phyloP scores from a whole-genome alignment of 2,329 filamentous ascomycete genomes.

The Aplosporella prunicola region DNA sequence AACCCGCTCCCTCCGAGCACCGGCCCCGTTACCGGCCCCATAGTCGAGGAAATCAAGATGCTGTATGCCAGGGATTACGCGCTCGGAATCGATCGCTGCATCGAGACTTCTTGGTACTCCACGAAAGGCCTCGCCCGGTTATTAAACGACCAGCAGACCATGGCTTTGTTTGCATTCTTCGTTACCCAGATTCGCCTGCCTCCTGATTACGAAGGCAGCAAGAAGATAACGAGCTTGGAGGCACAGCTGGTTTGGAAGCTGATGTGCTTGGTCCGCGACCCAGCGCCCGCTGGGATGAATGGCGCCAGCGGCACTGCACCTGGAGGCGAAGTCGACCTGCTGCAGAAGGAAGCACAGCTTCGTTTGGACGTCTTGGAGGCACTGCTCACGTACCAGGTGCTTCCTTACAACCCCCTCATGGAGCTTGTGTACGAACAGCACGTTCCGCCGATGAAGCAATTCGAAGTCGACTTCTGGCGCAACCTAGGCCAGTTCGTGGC shows the following conservation, averaged over 20 bases:
- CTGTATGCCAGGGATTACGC: conserved; percentile 71
- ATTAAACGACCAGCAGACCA: conserved; percentile 47
- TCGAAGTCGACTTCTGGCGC: conserved; percentile 73
- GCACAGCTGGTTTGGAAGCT: conserved; percentile 52
- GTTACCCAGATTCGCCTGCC: conserved; percentile 31
- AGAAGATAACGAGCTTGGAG: conserved; percentile 40
- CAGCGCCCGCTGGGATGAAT: conserved; percentile 22
- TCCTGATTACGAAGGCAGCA: conserved; percentile 8
- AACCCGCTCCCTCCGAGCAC: conserved; percentile 27
- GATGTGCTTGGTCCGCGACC: conserved; percentile 43
- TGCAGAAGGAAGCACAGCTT: conserved; percentile 51
- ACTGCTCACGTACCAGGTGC: conserved; percentile 61
- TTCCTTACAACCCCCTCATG: conserved; percentile 50
- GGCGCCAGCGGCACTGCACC: conserved; percentile 35
- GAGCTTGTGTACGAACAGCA: conserved; percentile 39
- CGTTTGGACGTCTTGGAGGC: conserved; percentile 68
- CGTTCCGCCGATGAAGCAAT: conserved; percentile 26
- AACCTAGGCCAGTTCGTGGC: conserved; percentile 63
- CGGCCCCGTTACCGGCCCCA: conserved; percentile 29
- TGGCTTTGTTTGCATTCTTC: conserved; percentile 59
- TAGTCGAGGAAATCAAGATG: conserved; percentile 58
- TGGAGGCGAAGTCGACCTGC: conserved; percentile 45
- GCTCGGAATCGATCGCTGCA: conserved; percentile 60
- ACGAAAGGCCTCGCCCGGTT: conserved; percentile 45
- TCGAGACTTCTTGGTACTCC: conserved; percentile 78